A percentile compares a stretch with the other conserved stretches of the same genome.
Conservation (phyloP, 176 grass and related monocot species). For the Triticum aestivum region DNA sequence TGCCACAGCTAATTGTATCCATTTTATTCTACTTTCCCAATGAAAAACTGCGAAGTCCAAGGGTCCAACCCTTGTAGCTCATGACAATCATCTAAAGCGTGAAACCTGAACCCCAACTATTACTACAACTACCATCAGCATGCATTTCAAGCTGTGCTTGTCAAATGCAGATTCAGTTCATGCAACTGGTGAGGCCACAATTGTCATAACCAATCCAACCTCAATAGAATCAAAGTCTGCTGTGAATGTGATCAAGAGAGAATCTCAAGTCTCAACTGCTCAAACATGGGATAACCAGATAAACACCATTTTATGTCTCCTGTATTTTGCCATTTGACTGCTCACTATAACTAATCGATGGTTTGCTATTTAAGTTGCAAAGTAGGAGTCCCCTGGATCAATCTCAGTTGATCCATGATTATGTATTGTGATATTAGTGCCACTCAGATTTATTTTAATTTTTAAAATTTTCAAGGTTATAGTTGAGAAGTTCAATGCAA, state of each 20-base stretch:
- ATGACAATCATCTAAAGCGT: background rate
- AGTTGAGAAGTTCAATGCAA: background rate
- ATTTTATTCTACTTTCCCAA: background rate
- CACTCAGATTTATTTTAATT: background rate
- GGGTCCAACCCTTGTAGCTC: background rate
- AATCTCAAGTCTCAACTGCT: background rate
- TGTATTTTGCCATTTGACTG: background rate
- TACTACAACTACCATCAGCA: background rate
- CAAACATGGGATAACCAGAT: background rate
- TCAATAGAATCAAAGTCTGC: background rate
- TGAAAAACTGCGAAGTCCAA: background rate
- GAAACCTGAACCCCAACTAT: background rate
- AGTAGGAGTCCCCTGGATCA: background rate
- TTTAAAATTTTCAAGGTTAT: background rate
- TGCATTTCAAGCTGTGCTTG: background rate
- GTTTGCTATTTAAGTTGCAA: background rate
- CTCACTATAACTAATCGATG: background rate
- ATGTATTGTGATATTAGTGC: background rate
- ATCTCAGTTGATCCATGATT: background rate
- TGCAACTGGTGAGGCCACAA: background rate
- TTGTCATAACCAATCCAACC: background rate
- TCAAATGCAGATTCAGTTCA: background rate
- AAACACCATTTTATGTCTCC: background rate
- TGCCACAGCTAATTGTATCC: background rate
- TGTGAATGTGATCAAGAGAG: slow-evolving; percentile 10